These are phyloP conservation scores for Aureobasidium zeae DNA, from an alignment of 2,329 filamentous ascomycete species.

Conservation along the genomic window DNA sequence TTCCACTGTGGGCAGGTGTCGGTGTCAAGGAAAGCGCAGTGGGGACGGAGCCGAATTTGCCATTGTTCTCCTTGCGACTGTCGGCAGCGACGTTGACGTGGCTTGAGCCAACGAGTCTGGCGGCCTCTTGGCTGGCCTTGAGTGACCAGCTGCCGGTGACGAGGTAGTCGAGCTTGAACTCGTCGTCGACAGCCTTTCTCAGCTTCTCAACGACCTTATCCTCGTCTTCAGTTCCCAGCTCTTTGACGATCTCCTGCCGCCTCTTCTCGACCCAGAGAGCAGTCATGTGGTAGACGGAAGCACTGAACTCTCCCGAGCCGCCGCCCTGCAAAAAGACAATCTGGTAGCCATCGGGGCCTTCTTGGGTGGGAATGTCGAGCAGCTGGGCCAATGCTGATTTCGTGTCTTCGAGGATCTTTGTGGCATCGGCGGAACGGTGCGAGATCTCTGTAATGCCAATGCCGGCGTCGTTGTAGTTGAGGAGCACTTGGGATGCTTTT, in stretches of 20 bases:
- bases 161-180: conserved; percentile 71
- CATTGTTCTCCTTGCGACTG: conserved; percentile 51
- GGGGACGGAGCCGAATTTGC: conserved; percentile 81
- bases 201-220: conserved; percentile 52
- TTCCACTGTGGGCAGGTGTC: conserved; percentile 51
- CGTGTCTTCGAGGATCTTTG: conserved; percentile 67
- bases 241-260: conserved; percentile 49
- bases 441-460: conserved; percentile 84
- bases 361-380: conserved; percentile 68
- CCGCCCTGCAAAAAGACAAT: conserved; percentile 82
- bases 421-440: conserved; percentile 72
- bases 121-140: conserved; percentile 79
- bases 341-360: conserved; percentile 73
- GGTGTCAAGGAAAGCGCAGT: conserved; percentile 65
- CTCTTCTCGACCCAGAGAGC: conserved; percentile 69
- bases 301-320: conserved; percentile 77
- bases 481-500: conserved; percentile 62
- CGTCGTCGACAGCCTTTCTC: conserved; percentile 41
- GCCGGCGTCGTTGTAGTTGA: conserved; percentile 74
- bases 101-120: conserved; percentile 64
- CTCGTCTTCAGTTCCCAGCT: conserved; percentile 46
- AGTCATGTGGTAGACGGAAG: conserved; percentile 75
- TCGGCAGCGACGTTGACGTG: conserved; percentile 74
- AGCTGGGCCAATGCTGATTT: conserved; percentile 64
- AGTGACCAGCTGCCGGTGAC: conserved; percentile 85